Evolutionary conservation across 768 basidiomycete species (phyloP).

Genomic region (Termitomyces eurrhizus): DNA sequence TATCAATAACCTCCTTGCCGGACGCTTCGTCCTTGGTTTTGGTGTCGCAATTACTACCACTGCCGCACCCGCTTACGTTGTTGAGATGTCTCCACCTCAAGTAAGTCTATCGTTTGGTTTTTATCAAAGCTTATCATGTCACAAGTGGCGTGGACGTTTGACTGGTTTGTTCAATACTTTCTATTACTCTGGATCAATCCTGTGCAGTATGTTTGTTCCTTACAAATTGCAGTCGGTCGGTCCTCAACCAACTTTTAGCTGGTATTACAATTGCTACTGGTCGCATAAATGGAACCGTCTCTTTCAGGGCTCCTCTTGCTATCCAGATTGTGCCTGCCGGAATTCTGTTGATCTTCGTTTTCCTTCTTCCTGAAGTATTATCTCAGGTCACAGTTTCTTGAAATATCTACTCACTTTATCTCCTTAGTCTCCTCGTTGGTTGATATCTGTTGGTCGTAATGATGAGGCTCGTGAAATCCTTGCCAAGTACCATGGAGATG

Average conservation of each 20-base stretch:
- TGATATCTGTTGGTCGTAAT: constrained; percentile 43
- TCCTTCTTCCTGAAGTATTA: constrained; percentile 34
- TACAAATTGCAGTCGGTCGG: not conserved
- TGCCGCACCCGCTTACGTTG: constrained; percentile 45
- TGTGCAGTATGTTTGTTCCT: constrained; percentile 30
- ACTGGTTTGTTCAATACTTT: constrained; percentile 42
- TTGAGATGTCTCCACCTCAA: constrained; percentile 58
- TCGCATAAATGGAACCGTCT: constrained; percentile 27
- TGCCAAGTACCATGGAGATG: constrained; percentile 50
- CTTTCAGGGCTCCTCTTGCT: constrained; percentile 50
- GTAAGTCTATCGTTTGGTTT: constrained; percentile 16
- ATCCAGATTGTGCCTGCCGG: constrained; percentile 48
- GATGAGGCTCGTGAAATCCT: constrained; percentile 47
- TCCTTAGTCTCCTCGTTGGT: constrained; percentile 52
- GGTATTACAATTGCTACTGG: constrained; percentile 43
- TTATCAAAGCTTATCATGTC: not conserved
- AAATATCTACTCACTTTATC: not conserved
- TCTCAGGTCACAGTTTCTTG: not conserved
- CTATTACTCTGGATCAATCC: constrained; percentile 41
- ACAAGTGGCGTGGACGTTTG: constrained; percentile 45
- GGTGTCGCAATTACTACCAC: constrained; percentile 45
- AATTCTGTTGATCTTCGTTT: constrained; percentile 29
- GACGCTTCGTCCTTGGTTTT: constrained; percentile 50
- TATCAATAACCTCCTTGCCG: constrained; percentile 45
- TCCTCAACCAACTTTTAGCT: constrained; percentile 17